These are phyloP conservation scores for Penicillium sumatraense DNA, from an alignment of 2,329 filamentous ascomycete genomes.

Conservation along the genomic window DNA sequence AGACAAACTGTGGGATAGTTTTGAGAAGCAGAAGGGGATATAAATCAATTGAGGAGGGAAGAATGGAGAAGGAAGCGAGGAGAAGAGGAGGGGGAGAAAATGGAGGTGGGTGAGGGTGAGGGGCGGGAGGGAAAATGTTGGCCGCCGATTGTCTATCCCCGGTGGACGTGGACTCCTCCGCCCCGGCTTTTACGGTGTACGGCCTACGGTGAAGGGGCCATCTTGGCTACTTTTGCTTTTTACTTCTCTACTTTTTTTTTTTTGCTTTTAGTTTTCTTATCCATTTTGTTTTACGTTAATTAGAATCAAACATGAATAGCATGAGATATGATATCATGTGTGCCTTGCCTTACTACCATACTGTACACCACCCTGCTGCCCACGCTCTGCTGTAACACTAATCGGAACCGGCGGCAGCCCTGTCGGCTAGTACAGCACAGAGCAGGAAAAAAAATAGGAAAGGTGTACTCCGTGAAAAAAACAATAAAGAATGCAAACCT, in stretches of 20 bases:
- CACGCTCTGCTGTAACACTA: constrained; percentile 1
- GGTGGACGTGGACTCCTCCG: constrained; percentile 13
- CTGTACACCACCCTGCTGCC: neutral
- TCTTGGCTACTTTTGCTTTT: neutral
- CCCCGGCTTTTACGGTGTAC: constrained; percentile 12
- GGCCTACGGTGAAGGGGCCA: neutral
- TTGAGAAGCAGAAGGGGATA: constrained; percentile 15
- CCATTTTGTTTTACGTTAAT: neutral
- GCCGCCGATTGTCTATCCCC: constrained; percentile 36
- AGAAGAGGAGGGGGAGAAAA: constrained; percentile 4
- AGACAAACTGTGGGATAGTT: constrained; percentile 15
- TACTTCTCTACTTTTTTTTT: no score
- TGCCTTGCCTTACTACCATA: neutral
- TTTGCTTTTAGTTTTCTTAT: neutral
- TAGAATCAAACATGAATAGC: no score
- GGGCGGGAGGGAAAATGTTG: constrained; percentile 43
- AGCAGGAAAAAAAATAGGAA: constrained; percentile 11
- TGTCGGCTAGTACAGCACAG: constrained; percentile 11
- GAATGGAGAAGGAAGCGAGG: constrained; percentile 24
- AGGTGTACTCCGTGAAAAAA: constrained; percentile 2
- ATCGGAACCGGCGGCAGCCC: constrained; percentile 12
- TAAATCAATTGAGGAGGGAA: constrained; percentile 16
- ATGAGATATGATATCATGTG: neutral
- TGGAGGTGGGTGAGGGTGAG: constrained; percentile 24
- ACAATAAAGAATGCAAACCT: neutral